Evolutionary conservation across 2,329 filamentous ascomycete genomes (phyloP), one percentile per base, ranked within the genome.

Genomic region (Fusarium graminum): DNA sequence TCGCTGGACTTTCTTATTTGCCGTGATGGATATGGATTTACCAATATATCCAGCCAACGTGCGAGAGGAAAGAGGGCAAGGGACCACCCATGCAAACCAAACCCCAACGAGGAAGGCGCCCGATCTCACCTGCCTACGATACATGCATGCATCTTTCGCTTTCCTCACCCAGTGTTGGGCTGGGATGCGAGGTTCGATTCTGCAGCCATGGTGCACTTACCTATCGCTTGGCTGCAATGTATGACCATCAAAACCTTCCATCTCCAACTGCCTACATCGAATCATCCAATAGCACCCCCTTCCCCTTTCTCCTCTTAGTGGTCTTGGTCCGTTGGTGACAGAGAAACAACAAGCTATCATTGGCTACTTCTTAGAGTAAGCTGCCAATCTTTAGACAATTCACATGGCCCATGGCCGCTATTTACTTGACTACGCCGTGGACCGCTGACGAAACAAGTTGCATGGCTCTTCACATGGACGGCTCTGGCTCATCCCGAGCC

Each of bases 371-470:
- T 25, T 19, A 22, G n/a, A 50, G 28, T 19, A 43, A 26, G 12
- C 29, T 50, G 52, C 34, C 39, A 22, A 44, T 53, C 53, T 58
- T 22, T 6, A 22, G 22, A 22, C 41, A 55, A 46, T 61, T 47
- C 38, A 13, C 42, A 44, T 62, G 32, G 43, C 8, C 17, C 45
- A 55, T 22, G 22, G 22, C 22, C 22, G 22, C 47, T 56, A 39
- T 39, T 36, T 38, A 62, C 51, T 66, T 56, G 64, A 65, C 54
- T 54, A 55, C 49, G 46, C 58, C 54, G 53, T 65, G 54, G 61
- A 69, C 62, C 64, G 42, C 58, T 64, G 61, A 70, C 69, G 69
- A 71, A 70, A 68, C 64, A 68, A 63, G 64, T 54, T 46, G 52
- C 55, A 51, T 65, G 52, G 47, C 57, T 65, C 59, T 63, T 46